Base-by-base conservation (phyloP, 2,329 filamentous ascomycete genomes). In the Atkinsonella hypoxylon region DNA sequence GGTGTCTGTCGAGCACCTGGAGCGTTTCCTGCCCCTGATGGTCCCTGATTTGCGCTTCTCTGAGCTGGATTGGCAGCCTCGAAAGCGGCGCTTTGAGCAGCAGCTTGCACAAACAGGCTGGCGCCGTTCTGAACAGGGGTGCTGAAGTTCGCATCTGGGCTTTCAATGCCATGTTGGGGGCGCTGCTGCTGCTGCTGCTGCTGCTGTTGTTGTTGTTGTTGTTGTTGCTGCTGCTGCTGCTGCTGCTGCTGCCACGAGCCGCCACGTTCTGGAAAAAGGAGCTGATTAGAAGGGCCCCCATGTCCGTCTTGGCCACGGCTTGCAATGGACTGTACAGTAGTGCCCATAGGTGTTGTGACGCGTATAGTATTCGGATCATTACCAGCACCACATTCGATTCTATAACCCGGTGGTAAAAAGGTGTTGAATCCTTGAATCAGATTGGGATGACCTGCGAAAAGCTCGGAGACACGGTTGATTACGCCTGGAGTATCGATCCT, bases 351-450 rank as follows among this genome's bases (percentile, higher is more conserved):
- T 0, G 93, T 98, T 0, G 93, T 98, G 15, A 98, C 93, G 56
- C 94, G 79, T 56, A 98, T 98, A 3, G 89, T 89, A 63, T 96
- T 95, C 1, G 91, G 91, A 61, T 97, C 91, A 57, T 94, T 91
- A 34, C 89, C 89, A 15, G 88, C 84, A 31, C 91, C 91, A 61
- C 93, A 98, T 64, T 98, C 93, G 53, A 98, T 98, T 52, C 93
- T 80, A 65, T 98, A 98, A 2, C 93, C 90, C 0, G 90, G 90
- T 3, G 93, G 93, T 9, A 98, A 73, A 64, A 98, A 98, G 0
- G 93, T 98, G 64, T 98, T 98, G 67, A 98, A 98, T 0, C 93
- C 93, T 67, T 97, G 91, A 46, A 98, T 97, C 26, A 95, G 77
- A 63, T 87, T 93, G 2, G 93, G 93, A 61, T 98, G 91, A 2